A percentile compares a stretch with the other conserved stretches of the same genome.
These are phyloP conservation scores for Cryptomeria japonica DNA, from an alignment of 75 land plant genomes.

Conservation along the genomic window DNA sequence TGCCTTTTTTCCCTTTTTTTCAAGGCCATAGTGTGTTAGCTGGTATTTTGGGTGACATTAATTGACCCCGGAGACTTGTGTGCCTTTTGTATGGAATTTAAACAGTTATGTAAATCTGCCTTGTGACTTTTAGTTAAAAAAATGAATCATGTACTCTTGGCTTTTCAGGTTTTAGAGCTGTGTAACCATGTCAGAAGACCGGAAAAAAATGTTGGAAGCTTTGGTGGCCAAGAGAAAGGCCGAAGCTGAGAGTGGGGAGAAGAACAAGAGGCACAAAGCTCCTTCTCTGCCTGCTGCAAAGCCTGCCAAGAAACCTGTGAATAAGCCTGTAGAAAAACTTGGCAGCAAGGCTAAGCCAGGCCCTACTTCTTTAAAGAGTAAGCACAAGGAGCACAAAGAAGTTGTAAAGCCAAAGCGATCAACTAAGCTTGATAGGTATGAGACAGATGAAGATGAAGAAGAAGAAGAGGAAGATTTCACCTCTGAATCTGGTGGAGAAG, in stretches of 20 bases:
- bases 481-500: slow-evolving; percentile 6
- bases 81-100: neutral
- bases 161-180: slow-evolving; percentile 2
- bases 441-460: slow-evolving; percentile 11
- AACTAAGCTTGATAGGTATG: slow-evolving; percentile 11
- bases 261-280: slow-evolving; percentile 20
- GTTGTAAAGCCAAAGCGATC: neutral
- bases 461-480: slow-evolving; percentile 7
- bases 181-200: slow-evolving; percentile 35
- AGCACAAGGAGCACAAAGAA: slow-evolving; percentile 11
- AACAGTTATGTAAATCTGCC: neutral
- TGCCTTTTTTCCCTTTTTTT: too few relatives aligned
- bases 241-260: slow-evolving; percentile 22
- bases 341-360: neutral
- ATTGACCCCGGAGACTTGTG: too few relatives aligned
- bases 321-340: neutral
- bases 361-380: neutral
- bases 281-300: slow-evolving; percentile 10
- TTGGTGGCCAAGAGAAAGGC: slow-evolving; percentile 40
- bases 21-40: too few relatives aligned
- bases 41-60: too few relatives aligned
- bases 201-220: slow-evolving; percentile 35
- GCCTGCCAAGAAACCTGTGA: neutral
- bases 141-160: neutral
- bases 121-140: neutral